Evolutionary conservation across 2,329 filamentous ascomycete genomes (phyloP).

Genomic region (Sporothrix globosa): DNA sequence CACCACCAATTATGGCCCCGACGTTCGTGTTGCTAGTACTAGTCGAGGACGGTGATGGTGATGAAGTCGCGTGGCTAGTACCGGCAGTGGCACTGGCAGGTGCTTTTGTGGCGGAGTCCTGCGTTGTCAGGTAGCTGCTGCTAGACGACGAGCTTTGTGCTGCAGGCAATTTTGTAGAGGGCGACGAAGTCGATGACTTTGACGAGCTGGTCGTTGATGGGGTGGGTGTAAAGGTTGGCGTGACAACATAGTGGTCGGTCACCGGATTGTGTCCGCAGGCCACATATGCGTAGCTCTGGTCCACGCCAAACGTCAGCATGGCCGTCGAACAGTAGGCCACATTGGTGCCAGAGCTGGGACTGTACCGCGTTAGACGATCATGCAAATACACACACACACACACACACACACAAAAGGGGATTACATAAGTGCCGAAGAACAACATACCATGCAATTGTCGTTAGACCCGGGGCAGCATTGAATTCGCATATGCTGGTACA

Average conservation of each 20-base stretch:
- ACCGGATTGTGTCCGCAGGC: constrained; percentile 40
- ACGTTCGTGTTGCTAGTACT: constrained; percentile 33
- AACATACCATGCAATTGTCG: constrained; percentile 46
- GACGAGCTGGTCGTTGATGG: not conserved
- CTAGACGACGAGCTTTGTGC: not conserved
- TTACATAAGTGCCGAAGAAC: not conserved
- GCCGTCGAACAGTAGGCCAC: constrained; percentile 44
- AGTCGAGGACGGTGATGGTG: constrained; percentile 39
- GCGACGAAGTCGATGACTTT: constrained; percentile 33
- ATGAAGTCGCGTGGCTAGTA: constrained; percentile 32
- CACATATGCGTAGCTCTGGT: constrained; percentile 45
- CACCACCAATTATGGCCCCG: constrained; percentile 39
- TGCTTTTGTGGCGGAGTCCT: not conserved
- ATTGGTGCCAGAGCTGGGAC: constrained; percentile 31
- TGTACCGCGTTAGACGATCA: not conserved
- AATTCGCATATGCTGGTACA: constrained; percentile 45
- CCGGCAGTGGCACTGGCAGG: not conserved
- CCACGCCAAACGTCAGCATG: constrained; percentile 42
- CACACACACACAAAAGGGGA: not conserved
- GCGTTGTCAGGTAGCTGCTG: not conserved
- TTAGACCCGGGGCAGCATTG: constrained; percentile 36
- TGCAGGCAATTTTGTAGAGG: no score
- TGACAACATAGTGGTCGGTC: constrained; percentile 25
- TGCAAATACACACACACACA: no score
- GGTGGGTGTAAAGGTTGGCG: constrained; percentile 1